Percentiles rank a stretch among this genome's conserved stretches.
Evolutionary conservation across 2,329 filamentous ascomycete species (phyloP).

Genomic region (Verruconis gallopava): DNA sequence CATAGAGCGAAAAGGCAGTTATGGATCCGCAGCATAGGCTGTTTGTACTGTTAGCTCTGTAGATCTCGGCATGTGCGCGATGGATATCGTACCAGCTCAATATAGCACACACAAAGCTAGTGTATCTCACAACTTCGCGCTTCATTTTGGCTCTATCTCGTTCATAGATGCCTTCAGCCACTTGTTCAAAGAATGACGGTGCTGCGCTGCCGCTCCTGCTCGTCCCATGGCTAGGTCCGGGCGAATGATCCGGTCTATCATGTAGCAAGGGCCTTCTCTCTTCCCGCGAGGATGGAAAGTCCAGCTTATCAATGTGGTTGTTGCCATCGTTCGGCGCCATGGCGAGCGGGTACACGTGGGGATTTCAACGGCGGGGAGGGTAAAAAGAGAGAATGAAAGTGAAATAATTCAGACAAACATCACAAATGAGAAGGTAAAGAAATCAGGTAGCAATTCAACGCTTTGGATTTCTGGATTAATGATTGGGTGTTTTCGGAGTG

Average conservation of each 20-base stretch:
- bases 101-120: constrained; percentile 48
- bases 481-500: too few species aligned
- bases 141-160: constrained; percentile 43
- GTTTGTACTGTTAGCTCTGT: constrained; percentile 1
- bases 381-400: neutral
- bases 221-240: constrained; percentile 26
- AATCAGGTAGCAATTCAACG: neutral
- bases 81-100: constrained; percentile 40
- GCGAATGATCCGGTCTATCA: constrained; percentile 17
- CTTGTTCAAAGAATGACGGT: constrained; percentile 49
- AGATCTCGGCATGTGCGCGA: neutral
- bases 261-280: constrained; percentile 29
- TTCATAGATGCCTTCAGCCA: constrained; percentile 47
- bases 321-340: neutral
- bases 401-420: neutral
- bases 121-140: constrained; percentile 38
- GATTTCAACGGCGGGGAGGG: neutral
- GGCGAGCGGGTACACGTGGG: neutral
- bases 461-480: neutral
- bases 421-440: constrained; percentile 4
- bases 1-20: constrained; percentile 88
- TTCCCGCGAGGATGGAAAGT: constrained; percentile 27
- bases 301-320: constrained; percentile 35
- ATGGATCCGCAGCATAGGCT: constrained; percentile 79
- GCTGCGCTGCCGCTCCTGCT: constrained; percentile 37